phyloP scores from a whole-genome alignment of 441 rosid genomes.

The Gossypium schwendimanii region DNA sequence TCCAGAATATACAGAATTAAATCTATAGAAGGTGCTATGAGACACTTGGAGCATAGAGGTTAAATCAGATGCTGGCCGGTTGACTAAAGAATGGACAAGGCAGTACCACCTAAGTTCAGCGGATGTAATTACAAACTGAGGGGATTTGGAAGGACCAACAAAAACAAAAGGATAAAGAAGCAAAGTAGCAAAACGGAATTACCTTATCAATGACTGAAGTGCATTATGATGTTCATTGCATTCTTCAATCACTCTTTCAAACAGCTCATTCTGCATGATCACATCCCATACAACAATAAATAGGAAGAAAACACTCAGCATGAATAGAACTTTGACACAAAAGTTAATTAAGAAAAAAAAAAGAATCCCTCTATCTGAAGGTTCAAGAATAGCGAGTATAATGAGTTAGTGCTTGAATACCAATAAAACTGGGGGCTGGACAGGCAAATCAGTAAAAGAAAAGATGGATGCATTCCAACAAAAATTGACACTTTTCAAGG shows the following conservation, averaged over 20 bases:
- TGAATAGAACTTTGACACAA: background rate
- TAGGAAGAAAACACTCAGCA: background rate
- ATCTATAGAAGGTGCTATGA: background rate
- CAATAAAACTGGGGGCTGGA: background rate
- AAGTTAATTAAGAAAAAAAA: background rate
- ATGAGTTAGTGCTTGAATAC: background rate
- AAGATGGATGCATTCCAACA: background rate
- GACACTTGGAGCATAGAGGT: background rate
- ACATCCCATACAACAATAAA: constrained; percentile 5
- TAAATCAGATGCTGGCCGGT: background rate
- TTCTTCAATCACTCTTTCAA: constrained; percentile 62
- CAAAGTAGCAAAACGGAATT: constrained; percentile 1
- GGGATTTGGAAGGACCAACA: background rate
- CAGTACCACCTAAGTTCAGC: background rate
- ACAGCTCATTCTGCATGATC: constrained; percentile 52
- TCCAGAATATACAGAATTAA: background rate
- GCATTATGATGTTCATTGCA: constrained; percentile 61
- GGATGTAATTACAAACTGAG: background rate
- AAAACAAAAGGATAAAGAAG: background rate
- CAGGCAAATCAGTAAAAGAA: background rate
- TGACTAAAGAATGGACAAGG: background rate
- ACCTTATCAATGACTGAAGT: constrained; percentile 75
- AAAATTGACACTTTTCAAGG: background rate
- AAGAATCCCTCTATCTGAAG: background rate
- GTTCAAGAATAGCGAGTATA: background rate